These are phyloP conservation scores for Pleurostoma richardsiae DNA, from an alignment of 2,329 filamentous ascomycete species.

Conservation along the genomic window DNA sequence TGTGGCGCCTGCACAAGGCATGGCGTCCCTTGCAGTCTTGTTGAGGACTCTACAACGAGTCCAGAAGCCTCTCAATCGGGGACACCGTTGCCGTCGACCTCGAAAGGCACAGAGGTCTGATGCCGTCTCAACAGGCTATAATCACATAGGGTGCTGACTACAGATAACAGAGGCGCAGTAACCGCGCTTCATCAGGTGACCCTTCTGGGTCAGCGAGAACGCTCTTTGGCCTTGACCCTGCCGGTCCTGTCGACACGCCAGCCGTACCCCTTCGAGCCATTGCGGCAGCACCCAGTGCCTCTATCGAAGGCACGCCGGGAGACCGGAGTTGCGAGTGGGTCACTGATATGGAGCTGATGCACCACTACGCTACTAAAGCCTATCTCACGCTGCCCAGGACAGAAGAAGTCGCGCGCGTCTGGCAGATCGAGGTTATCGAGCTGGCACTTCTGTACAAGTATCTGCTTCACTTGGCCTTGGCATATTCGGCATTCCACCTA, in stretches of 20 bases:
- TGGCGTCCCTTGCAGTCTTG: conserved; percentile 11
- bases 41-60: too few relatives aligned
- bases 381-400: conserved; percentile 23
- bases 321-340: conserved; percentile 27
- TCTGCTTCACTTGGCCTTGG: conserved; percentile 24
- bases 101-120: too few relatives aligned
- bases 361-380: conserved; percentile 19
- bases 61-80: too few relatives aligned
- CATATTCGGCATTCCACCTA: conserved; percentile 22
- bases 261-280: background rate
- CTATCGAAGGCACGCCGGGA: conserved; percentile 3
- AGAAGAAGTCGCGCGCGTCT: conserved; percentile 17
- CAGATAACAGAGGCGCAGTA: background rate
- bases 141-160: background rate
- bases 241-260: too few relatives aligned
- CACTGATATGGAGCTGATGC: conserved; percentile 27
- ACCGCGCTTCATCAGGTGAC: background rate
- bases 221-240: too few relatives aligned
- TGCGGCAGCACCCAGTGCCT: background rate
- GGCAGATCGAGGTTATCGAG: conserved; percentile 21
- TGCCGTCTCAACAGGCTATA: too few relatives aligned
- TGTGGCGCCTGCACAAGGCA: conserved; percentile 14
- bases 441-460: conserved; percentile 19
- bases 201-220: background rate
- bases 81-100: too few relatives aligned